Evolutionary conservation across 116 monocot genomes (phyloP), one percentile per base, ranked within the genome.

Genomic region (Papilionanthe hybrid): DNA sequence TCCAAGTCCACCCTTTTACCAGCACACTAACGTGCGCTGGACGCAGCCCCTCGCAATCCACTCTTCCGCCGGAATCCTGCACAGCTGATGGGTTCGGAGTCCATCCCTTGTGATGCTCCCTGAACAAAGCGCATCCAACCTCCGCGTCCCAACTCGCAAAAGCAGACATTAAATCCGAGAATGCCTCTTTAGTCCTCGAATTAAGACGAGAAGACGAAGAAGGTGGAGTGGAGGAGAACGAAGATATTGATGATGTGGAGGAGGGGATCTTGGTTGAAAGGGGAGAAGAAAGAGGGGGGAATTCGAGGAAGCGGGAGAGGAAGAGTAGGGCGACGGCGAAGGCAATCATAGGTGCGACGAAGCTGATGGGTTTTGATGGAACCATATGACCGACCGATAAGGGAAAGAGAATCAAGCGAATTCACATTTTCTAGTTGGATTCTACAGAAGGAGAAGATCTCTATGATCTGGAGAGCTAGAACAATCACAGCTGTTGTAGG

Each of bases 1-100:
- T 37, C 37, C 37, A 37, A 37, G 37, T 37, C 94, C 98, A 98
- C 80, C 87, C 92, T 47, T 93, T 92, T 43, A 96, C 93, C 72
- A 94, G 78, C 72, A 94, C 87, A 28, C 90, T 88, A 8, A 92
- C 93, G 53, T 92, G 90, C 9, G 67, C 25, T 30, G 58, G 18
- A 28, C 68, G 44, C 20, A 63, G 0, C 50, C 30, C 81, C 20
- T 2, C 73, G 63, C 92, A 86, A 6, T 81, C 81, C 19, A 53
- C 84, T 17, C 53, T 71, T 43, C 50, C 84, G 0, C 28, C 65
- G 5, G 11, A 67, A 7, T 23, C 80, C 83, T 92, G 89, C 32
- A 89, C 22, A n/a, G 89, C 89, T 27, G 89, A 89, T 25, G 75
- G 77, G 48, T 91, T 86, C 48, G 60, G 72, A 44, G 55, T 11